These are phyloP conservation scores for Symbiodinium natans DNA, from an alignment of 73 alveolate species.

Conservation along the genomic window DNA sequence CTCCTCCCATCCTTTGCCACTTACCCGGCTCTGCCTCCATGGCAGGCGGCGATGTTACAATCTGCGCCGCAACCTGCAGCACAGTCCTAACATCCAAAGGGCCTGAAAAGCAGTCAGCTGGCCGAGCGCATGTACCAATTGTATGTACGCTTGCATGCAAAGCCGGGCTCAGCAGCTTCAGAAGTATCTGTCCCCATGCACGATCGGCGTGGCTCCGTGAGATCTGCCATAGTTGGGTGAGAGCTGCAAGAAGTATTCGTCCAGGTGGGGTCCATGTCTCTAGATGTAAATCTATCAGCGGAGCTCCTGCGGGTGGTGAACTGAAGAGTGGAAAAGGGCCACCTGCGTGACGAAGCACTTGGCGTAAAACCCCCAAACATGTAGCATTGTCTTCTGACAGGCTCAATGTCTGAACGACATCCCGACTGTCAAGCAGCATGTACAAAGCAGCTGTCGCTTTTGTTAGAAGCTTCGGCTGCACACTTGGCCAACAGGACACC, in stretches of 20 bases:
- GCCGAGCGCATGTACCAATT: background rate
- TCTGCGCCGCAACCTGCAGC: background rate
- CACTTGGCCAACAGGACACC: background rate
- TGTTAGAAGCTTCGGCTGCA: background rate
- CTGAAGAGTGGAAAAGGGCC: background rate
- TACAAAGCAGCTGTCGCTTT: background rate
- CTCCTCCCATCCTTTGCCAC: background rate
- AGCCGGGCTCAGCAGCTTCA: background rate
- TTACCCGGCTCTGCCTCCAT: background rate
- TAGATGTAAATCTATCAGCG: background rate
- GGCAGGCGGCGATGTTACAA: background rate
- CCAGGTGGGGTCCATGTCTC: constrained; percentile 2
- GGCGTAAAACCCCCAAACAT: background rate
- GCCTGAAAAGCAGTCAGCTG: background rate
- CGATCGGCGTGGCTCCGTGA: background rate
- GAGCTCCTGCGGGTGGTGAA: background rate
- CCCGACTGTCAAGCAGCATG: background rate
- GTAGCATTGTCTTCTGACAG: background rate
- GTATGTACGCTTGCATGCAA: background rate
- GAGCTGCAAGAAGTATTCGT: background rate
- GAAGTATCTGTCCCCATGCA: background rate
- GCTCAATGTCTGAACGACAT: background rate
- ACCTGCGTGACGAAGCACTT: background rate
- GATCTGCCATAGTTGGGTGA: background rate
- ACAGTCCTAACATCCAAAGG: background rate